phyloP scores from a whole-genome alignment of 495 filamentous ascomycete genomes.

The Penicillium malachiteum region DNA sequence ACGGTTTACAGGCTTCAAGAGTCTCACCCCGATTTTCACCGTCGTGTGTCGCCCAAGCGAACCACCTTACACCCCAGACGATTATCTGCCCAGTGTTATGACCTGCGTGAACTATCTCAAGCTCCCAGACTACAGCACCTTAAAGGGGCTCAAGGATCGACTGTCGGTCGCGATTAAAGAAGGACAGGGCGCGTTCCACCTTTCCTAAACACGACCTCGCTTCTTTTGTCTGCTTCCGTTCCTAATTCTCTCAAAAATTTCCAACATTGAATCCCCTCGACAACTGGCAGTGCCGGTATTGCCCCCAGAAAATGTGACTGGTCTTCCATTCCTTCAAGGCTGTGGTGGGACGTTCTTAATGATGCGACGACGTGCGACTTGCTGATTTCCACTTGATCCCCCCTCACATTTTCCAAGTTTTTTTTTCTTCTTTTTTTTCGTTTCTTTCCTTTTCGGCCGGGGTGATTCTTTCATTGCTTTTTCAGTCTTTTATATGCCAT shows the following conservation, averaged over 20 bases:
- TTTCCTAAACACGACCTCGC: constrained; percentile 59
- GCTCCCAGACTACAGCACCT: constrained; percentile 86
- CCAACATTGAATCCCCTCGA: not conserved
- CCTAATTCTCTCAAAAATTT: not conserved
- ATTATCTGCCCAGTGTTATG: constrained; percentile 98
- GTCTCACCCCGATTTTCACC: constrained; percentile 94
- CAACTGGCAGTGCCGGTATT: constrained; percentile 4
- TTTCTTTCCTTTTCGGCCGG: constrained; percentile 25
- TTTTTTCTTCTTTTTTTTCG: not conserved
- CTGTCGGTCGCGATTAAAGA: constrained; percentile 87
- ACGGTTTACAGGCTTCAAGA: constrained; percentile 77
- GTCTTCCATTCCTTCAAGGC: not conserved
- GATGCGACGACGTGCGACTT: constrained; percentile 23
- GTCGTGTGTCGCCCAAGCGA: constrained; percentile 98
- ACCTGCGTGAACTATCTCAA: constrained; percentile 99
- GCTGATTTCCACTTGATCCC: constrained; percentile 19
- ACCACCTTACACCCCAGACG: constrained; percentile 89
- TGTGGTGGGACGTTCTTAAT: constrained; percentile 11
- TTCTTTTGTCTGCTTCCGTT: not conserved
- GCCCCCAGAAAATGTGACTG: constrained; percentile 10
- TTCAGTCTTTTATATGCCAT: constrained; percentile 14
- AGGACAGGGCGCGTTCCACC: constrained; percentile 98
- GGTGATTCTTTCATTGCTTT: constrained; percentile 16
- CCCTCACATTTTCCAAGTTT: constrained; percentile 14
- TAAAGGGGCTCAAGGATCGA: constrained; percentile 72